phyloP scores from a whole-genome alignment of 352 stramenopile species.

The Phytophthora idaei region DNA sequence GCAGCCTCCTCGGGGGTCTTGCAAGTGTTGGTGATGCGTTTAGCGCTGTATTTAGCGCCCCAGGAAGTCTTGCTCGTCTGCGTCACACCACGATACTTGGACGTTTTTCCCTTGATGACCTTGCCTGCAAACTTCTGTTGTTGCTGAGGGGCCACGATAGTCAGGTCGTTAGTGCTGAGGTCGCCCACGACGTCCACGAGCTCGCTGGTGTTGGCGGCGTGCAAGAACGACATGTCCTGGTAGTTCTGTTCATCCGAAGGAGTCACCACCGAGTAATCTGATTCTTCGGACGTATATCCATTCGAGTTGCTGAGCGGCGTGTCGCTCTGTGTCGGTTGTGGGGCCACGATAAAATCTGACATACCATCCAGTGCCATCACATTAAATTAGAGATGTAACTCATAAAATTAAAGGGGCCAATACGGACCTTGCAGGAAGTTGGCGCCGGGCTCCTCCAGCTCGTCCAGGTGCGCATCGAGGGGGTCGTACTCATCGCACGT shows the following conservation, averaged over 20 bases:
- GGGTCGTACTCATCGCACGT: constrained; percentile 71
- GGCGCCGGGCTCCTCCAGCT: constrained; percentile 68
- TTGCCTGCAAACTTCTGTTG: constrained; percentile 67
- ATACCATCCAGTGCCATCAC: not conserved
- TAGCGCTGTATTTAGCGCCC: constrained; percentile 89
- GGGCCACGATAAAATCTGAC: constrained; percentile 54
- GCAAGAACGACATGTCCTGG: constrained; percentile 76
- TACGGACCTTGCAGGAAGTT: constrained; percentile 69
- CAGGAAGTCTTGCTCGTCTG: constrained; percentile 89
- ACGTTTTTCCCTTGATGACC: constrained; percentile 89
- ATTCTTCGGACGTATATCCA: constrained; percentile 87
- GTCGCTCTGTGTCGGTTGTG: constrained; percentile 34
- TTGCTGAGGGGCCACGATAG: constrained; percentile 40
- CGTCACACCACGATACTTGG: constrained; percentile 86
- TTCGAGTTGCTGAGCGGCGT: constrained; percentile 71
- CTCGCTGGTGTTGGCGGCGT: constrained; percentile 60
- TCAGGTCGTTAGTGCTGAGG: constrained; percentile 52
- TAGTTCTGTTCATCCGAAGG: constrained; percentile 78
- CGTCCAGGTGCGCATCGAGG: constrained; percentile 72
- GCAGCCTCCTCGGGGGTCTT: constrained; percentile 88
- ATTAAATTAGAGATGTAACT: constrained; percentile 22
- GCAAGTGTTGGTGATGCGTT: constrained; percentile 89
- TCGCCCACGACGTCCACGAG: constrained; percentile 67
- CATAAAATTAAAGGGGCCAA: constrained; percentile 6
- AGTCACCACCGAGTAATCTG: constrained; percentile 75